Percentiles rank a stretch among this genome's conserved stretches.
These are phyloP conservation scores for Phaeosphaeria sp. DNA, from an alignment of 2,329 filamentous ascomycete genomes.

Conservation along the genomic window DNA sequence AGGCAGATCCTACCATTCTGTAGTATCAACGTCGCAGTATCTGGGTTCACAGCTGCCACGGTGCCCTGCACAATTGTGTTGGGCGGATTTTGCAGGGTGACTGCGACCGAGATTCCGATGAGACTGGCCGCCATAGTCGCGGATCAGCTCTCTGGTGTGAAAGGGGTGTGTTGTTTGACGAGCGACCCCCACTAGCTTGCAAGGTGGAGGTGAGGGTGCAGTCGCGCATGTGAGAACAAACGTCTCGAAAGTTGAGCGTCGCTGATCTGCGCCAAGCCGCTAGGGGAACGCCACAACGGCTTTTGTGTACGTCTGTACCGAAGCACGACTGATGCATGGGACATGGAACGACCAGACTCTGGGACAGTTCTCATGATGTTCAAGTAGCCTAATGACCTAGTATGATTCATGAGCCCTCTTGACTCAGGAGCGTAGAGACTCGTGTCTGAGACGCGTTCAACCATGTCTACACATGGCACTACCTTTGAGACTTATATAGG, in stretches of 20 bases:
- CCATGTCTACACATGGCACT: too few relatives aligned
- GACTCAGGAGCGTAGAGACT: too few relatives aligned
- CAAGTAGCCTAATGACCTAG: too few relatives aligned
- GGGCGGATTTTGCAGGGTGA: conserved; percentile 72
- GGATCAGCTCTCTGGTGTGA: neutral
- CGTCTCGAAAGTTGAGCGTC: conserved; percentile 5
- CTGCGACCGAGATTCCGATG: conserved; percentile 76
- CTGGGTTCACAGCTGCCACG: conserved; percentile 72
- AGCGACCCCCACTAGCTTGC: conserved; percentile 7
- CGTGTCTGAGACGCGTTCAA: too few relatives aligned
- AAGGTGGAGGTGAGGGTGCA: conserved; percentile 11
- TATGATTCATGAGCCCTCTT: too few relatives aligned
- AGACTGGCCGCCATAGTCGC: conserved; percentile 68
- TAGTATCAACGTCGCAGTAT: conserved; percentile 67
- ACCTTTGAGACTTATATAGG: too few relatives aligned
- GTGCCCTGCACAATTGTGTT: conserved; percentile 71
- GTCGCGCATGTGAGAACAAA: neutral
- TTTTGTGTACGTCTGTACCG: neutral
- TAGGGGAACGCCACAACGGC: neutral
- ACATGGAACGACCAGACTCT: neutral
- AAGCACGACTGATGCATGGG: neutral
- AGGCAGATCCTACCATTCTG: conserved; percentile 65
- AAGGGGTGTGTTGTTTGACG: neutral
- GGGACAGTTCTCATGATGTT: neutral
- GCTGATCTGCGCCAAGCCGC: conserved; percentile 7